Percentiles rank a stretch among this genome's conserved stretches.
Evolutionary conservation across 2,329 filamentous ascomycete genomes (phyloP).

Genomic region (Alternaria arbusti): DNA sequence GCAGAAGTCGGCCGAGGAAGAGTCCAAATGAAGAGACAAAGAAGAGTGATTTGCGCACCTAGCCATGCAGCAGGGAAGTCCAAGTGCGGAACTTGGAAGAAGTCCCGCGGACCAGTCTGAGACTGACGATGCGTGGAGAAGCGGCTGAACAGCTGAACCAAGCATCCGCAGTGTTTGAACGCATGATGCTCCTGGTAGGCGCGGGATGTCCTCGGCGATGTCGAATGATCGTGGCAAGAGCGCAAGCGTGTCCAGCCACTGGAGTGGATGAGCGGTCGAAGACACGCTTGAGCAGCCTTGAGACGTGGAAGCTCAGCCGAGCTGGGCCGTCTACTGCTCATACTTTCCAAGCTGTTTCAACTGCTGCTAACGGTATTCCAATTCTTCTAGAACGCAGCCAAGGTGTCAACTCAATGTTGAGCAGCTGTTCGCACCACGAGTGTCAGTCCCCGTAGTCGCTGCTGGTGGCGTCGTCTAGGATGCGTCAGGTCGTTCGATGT

Average conservation of each 20-base stretch:
- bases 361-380: not conserved
- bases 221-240: slow-evolving; percentile 1
- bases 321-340: not conserved
- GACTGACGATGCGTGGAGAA: slow-evolving; percentile 1
- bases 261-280: not conserved
- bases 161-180: not conserved
- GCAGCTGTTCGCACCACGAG: not conserved
- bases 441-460: not conserved
- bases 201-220: not conserved
- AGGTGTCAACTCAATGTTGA: not conserved
- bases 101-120: not conserved
- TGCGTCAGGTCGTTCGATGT: not conserved
- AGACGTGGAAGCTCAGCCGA: not conserved
- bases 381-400: not conserved
- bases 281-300: not conserved
- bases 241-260: not conserved
- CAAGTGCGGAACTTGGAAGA: not conserved
- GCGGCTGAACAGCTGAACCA: slow-evolving; percentile 1
- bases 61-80: not conserved
- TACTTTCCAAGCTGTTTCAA: not conserved
- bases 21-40: not conserved
- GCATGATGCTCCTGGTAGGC: not conserved
- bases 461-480: not conserved
- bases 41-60: not conserved
- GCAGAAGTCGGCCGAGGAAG: not conserved